Base-by-base conservation (phyloP, 2,329 filamentous ascomycete species). In the Lachnellula arida region DNA sequence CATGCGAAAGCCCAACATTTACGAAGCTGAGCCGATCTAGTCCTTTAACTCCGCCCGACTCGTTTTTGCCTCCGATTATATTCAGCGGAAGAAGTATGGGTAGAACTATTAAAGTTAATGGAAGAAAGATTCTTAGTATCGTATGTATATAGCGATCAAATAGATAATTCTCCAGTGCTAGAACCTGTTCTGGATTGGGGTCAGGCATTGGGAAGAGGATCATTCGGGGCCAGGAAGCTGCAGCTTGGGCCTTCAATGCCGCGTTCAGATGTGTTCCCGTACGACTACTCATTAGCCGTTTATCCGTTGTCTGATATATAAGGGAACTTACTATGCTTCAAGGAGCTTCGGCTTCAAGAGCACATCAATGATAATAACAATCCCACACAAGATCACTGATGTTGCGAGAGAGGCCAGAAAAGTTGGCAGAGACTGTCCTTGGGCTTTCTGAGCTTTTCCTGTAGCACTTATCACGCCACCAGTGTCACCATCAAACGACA, bases 71-170 rank as follows among this genome's bases (percentile, higher is more conserved):
- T 44, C 81, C 86, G 1, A 86, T 74, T 51, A 82, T 85, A 69
- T 97, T 97, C 60, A 97, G 71, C 0, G 91, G 91, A 3, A 96
- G 75, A 51, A 97, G 75, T 17, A 96, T 87, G 0, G 92, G 91
- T 52, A 96, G 77, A 35, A 95, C 85, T 51, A 96, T 68, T 23
- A 82, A 63, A 17, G 87, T 82, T 55, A 95, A 84, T 1, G 91
- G 89, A 23, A 94, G 74, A 68, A 97, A 97, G 61, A 97, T 94
- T 70, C 95, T 86, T 43, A 96, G 79, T 6, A 97, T 81, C 70
- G 88, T 87, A 54, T 87, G 83, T 43, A 91, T 80, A 67, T 95
- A 97, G 57, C 93, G 87, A 2, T 97, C 78, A 71, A 97, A 97
- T 76, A 97, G 94, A 73, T 96, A 97, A 66, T 91, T 91, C 70